A percentile compares a stretch with the other conserved stretches of the same genome.
Conservation (phyloP, 768 basidiomycete species). For the Galerina marginata region DNA sequence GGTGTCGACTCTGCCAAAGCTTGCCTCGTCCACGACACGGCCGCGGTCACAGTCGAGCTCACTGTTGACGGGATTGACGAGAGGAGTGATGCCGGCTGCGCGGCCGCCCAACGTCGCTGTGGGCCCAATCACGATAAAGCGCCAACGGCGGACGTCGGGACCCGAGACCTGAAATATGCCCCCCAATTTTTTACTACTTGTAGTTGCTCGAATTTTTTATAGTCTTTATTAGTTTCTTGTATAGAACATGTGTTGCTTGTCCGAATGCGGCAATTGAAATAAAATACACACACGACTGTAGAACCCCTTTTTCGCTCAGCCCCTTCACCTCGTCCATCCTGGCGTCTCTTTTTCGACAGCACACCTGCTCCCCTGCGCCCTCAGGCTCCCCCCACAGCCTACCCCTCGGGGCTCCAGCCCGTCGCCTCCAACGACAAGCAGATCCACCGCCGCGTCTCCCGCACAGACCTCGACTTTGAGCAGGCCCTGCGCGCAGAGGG, state of each 20-base stretch:
- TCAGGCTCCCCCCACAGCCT: conserved; percentile 37
- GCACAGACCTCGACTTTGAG: conserved; percentile 84
- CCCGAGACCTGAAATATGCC: conserved; percentile 31
- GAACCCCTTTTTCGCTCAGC: conserved; percentile 1
- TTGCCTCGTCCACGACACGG: conserved; percentile 74
- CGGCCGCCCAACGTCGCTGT: conserved; percentile 35
- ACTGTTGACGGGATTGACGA: conserved; percentile 50
- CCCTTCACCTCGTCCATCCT: conserved; percentile 45
- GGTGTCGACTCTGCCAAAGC: conserved; percentile 66
- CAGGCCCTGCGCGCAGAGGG: conserved; percentile 69
- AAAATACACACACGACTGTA: conserved; percentile 5
- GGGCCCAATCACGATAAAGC: conserved; percentile 64
- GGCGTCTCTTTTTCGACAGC: conserved; percentile 69
- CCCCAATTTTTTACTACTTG: conserved; percentile 11
- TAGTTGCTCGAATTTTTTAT: conserved; percentile 11
- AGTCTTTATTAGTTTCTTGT: conserved; percentile 5
- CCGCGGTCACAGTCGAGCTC: conserved; percentile 77
- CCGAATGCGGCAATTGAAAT: conserved; percentile 8
- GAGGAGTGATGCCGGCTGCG: conserved; percentile 36
- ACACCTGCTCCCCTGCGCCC: conserved; percentile 48
- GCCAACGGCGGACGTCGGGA: conserved; percentile 81
- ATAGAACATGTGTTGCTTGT: background rate
- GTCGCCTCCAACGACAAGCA: conserved; percentile 56
- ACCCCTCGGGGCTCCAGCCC: conserved; percentile 50
- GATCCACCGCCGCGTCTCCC: conserved; percentile 62